Conservation (phyloP, 75 land plant genomes). For the Adiantum capillusveneris region DNA sequence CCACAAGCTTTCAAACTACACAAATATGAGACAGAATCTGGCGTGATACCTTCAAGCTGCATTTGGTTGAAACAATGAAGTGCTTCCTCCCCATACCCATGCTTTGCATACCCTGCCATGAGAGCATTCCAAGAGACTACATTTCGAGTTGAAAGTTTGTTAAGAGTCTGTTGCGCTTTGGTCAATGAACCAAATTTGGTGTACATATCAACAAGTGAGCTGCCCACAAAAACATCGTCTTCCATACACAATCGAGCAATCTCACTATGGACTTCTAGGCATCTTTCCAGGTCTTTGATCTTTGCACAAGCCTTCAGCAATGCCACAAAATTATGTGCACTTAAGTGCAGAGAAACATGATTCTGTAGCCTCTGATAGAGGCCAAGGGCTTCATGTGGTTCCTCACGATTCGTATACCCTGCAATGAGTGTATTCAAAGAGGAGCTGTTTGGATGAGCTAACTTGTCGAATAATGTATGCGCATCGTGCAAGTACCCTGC, state of each 20-base stretch:
- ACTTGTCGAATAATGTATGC: neutral
- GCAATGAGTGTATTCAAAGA: neutral
- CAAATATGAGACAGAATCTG: slow-evolving; percentile 14
- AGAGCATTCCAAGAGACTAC: slow-evolving; percentile 8
- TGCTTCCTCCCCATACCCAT: slow-evolving; percentile 11
- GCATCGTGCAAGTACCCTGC: neutral
- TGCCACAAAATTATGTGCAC: neutral
- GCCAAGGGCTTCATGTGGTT: neutral
- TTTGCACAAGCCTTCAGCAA: neutral
- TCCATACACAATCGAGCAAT: slow-evolving; percentile 3
- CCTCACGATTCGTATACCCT: neutral
- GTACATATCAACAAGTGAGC: slow-evolving; percentile 6
- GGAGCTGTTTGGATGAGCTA: neutral
- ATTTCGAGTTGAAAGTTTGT: neutral
- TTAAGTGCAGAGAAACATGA: neutral
- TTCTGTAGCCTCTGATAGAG: neutral
- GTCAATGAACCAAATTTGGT: slow-evolving; percentile 1
- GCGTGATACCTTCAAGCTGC: slow-evolving; percentile 14
- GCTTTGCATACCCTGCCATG: neutral
- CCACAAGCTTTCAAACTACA: slow-evolving; percentile 8
- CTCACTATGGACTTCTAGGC: neutral
- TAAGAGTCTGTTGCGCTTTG: slow-evolving; percentile 1
- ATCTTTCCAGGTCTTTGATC: neutral
- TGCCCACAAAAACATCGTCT: slow-evolving; percentile 5
- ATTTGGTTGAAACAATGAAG: slow-evolving; percentile 8